Base-by-base conservation (phyloP, 805 yeast species). In the Wickerhamiella sergipiensis region DNA sequence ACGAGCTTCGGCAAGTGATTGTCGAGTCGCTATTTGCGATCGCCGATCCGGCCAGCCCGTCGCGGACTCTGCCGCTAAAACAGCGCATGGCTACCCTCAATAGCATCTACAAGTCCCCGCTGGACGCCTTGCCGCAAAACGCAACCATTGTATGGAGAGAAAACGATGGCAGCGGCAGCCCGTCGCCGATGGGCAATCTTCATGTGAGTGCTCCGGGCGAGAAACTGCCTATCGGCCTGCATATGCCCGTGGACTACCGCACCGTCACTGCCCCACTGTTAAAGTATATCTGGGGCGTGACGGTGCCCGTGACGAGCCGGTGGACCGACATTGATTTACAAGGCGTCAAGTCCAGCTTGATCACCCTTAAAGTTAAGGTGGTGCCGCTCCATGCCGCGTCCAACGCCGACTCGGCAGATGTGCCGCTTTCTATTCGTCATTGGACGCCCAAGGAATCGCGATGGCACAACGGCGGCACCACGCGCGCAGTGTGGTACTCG, bases 1-100 rank as follows among this genome's bases (percentile, higher is more conserved):
- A 81, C 54, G 97, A 90, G 64, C 67, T 89, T 39, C 74, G 97
- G 49, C 71, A 75, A 49, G 76, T 73, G 15, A 56, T 90, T 1
- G 81, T 85, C 8, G 67, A 68, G 47, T 69, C 80, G 0, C 61
- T 92, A 38, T 66, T 84, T 46, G 82, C 77, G 29, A 70, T 83
- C 12, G 75, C 78, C 1, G 84, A 86, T 58, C 66, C 64, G 22
- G 55, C 62, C 0, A 62, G 71, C 0, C 69, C 79, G 0, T 43
- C 53, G 17, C 58, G 67, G 18, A 84, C 92, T 0, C 68, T 70
- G 48, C 63, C 78, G 0, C 66, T 85, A 23, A 59, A 60, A 0
- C 66, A 72, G 36, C 71, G 96, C 61, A 80, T 89, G 84, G 43
- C 18, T 2, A 42, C 38, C 8, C 46, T 60, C 24, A 24, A 42